Evolutionary conservation across 139 green algal genomes (phyloP).

Genomic region (Chlorella ohadii): DNA sequence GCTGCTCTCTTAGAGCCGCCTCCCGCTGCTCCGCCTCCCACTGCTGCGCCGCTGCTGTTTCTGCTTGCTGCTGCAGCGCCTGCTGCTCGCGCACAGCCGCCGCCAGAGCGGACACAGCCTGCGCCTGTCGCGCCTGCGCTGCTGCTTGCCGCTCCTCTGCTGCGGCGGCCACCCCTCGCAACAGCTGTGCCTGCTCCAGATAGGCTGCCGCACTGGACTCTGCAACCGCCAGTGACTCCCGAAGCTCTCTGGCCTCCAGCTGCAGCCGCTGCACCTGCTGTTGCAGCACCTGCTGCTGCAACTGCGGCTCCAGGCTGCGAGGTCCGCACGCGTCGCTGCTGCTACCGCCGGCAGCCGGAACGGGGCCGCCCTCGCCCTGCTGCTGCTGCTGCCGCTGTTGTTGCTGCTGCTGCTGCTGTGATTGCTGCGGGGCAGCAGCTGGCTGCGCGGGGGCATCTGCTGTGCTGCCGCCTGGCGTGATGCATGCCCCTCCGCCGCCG

Average conservation of each 20-base stretch:
- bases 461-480: conserved; percentile 1
- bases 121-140: neutral
- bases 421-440: neutral
- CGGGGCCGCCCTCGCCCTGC: neutral
- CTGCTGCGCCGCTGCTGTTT: neutral
- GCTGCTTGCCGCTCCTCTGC: neutral
- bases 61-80: neutral
- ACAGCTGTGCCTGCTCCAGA: conserved; percentile 8
- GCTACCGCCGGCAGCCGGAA: too few species aligned
- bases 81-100: neutral
- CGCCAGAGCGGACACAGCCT: neutral
- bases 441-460: neutral
- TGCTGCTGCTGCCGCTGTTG: neutral
- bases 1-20: conserved; percentile 6
- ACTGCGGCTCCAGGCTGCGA: neutral
- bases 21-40: conserved; percentile 9
- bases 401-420: neutral
- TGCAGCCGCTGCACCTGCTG: neutral
- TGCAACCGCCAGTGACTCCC: neutral
- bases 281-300: neutral
- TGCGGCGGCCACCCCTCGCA: neutral
- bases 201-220: neutral
- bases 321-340: neutral
- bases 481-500: neutral
- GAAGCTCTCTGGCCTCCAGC: neutral